phyloP scores from a whole-genome alignment of 176 grass and related monocot genomes.

The Bolboschoenus planiculmis region DNA sequence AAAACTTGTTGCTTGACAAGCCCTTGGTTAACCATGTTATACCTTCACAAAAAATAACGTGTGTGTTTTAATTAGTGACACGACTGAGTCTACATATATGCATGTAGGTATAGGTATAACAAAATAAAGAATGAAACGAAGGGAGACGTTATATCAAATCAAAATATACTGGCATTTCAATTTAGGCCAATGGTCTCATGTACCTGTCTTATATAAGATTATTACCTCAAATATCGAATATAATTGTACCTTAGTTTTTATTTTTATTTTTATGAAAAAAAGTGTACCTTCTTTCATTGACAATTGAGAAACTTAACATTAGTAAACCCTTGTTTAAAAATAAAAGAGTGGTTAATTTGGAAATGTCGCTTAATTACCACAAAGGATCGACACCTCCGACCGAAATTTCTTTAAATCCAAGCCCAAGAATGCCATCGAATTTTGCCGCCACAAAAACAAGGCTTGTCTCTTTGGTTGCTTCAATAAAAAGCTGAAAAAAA shows the following conservation, averaged over 20 bases:
- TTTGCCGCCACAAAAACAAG: constrained; percentile 65
- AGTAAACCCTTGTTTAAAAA: not conserved
- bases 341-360: not conserved
- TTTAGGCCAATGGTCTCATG: not conserved
- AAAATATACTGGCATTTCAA: not conserved
- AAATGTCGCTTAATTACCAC: constrained; percentile 38
- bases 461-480: constrained; percentile 56
- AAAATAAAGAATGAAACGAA: not conserved
- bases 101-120: not conserved
- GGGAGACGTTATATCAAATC: not conserved
- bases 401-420: constrained; percentile 75
- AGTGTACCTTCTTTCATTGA: not conserved
- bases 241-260: too few species aligned
- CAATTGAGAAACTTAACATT: not conserved
- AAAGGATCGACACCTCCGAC: constrained; percentile 45
- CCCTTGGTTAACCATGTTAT: constrained; percentile 61
- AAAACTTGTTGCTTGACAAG: constrained; percentile 53
- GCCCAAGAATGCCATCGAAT: constrained; percentile 89
- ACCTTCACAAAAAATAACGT: constrained; percentile 14
- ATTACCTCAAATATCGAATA: too few species aligned
- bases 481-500: constrained; percentile 53
- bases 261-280: too few species aligned
- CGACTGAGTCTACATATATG: not conserved
- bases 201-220: too few species aligned
- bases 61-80: not conserved